Conservation (phyloP, 1,139 yeast genomes). For the Hyphopichia fennica region DNA sequence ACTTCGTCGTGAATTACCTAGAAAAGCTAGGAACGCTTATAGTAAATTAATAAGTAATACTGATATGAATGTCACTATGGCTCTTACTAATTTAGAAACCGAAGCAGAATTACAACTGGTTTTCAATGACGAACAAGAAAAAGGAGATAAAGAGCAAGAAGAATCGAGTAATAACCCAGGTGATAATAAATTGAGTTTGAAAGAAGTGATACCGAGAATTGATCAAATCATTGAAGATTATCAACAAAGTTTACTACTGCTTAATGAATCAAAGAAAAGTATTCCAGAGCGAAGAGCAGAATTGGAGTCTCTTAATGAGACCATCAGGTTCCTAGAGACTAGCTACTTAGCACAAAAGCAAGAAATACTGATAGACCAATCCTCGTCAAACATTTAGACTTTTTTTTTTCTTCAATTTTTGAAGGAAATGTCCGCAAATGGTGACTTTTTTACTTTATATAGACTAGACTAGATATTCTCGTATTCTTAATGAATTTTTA, state of each 20-base stretch:
- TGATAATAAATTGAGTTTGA: constrained; percentile 6
- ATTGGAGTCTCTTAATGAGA: constrained; percentile 29
- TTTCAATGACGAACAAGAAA: constrained; percentile 7
- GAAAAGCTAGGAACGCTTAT: constrained; percentile 27
- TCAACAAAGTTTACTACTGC: constrained; percentile 21
- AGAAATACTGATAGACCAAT: not conserved
- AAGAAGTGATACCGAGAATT: constrained; percentile 11
- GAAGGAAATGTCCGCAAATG: too few species aligned
- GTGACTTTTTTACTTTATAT: too few species aligned
- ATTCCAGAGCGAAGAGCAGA: constrained; percentile 36
- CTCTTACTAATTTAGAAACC: constrained; percentile 21
- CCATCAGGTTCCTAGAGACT: constrained; percentile 31
- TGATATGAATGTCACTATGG: constrained; percentile 32
- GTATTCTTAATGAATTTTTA: not conserved
- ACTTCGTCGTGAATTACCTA: constrained; percentile 55
- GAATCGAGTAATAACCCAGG: not conserved
- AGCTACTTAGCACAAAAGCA: constrained; percentile 12
- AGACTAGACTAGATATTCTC: not conserved
- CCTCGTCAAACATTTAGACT: not conserved
- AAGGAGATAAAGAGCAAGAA: constrained; percentile 8
- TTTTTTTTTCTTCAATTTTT: too few species aligned
- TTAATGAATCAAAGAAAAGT: constrained; percentile 25
- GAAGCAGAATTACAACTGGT: constrained; percentile 1
- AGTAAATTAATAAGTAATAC: constrained; percentile 26
- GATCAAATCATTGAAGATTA: constrained; percentile 26